Evolutionary conservation across 129 eudicot genomes (phyloP).

Genomic region (Escallonia herrerae): DNA sequence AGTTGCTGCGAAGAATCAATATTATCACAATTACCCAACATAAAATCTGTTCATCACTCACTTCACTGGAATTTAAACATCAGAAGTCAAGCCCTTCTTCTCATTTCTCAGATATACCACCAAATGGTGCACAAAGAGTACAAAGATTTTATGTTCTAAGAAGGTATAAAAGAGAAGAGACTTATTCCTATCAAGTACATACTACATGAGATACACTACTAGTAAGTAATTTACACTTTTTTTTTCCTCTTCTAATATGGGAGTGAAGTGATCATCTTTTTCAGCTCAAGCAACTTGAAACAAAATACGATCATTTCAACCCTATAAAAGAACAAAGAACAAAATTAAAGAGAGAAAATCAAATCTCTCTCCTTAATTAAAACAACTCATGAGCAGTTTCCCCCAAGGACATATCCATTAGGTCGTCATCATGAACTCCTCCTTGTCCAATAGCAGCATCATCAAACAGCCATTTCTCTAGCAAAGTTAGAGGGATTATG

Average conservation of each 20-base stretch:
- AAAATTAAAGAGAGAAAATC: neutral
- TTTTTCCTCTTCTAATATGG: neutral
- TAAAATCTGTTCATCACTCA: neutral
- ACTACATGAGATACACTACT: neutral
- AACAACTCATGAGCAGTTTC: constrained; percentile 37
- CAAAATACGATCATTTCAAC: neutral
- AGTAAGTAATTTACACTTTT: neutral
- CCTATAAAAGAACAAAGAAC: neutral
- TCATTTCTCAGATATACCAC: neutral
- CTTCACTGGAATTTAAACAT: neutral
- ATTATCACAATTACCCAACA: neutral
- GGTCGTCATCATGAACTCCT: constrained; percentile 26
- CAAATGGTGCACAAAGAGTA: neutral
- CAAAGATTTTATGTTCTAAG: neutral
- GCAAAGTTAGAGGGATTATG: constrained; percentile 34
- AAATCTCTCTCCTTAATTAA: neutral
- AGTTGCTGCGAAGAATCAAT: too few species aligned
- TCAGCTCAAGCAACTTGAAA: neutral
- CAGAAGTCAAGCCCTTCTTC: constrained; percentile 1
- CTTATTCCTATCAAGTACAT: neutral
- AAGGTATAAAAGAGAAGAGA: neutral
- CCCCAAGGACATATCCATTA: constrained; percentile 37
- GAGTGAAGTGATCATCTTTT: neutral
- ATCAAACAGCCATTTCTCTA: constrained; percentile 58
- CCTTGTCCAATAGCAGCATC: constrained; percentile 37